Evolutionary conservation across 164 flowering plant genomes (phyloP), one percentile per base, ranked within the genome.

Genomic region (Umbellularia californica): DNA sequence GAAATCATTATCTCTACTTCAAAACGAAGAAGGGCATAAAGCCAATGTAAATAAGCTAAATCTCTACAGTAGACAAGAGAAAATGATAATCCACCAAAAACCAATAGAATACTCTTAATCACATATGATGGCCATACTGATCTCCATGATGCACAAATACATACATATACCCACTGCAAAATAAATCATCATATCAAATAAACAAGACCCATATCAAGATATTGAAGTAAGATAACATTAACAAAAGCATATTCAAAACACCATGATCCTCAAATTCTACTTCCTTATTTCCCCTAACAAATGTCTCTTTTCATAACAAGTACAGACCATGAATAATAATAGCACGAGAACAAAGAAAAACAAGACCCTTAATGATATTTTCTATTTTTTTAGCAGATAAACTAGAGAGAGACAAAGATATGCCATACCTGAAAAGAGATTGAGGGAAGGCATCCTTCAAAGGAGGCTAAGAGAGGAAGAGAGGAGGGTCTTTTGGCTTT

Each of bases 401-500:
- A 62, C 74, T 67, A 74, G 72, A 79, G 72, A 60, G 72, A 30
- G 22, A 50, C 33, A 30, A 30, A n/a, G 27, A 25, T 12, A 25
- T 51, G 17, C 35, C 47, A 50, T 33, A 68, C 70, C 50, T 68
- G 70, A 68, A 67, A 74, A 77, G 82, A 83, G 58, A 73, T 60
- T 68, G 71, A 77, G 75, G 64, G 75, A 58, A 12, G 17, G 58
- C 58, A 52, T 17, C 13, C 58, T 17, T 52, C 2, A 17, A 0
- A 0, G 24, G 47, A 50, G 60, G 5, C 20, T 9, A 25, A 2
- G 33, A 70, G 60, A 70, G 60, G 14, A 47, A 17, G 52, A 69
- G 23, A 30, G 41, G 47, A 63, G 70, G 55, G 58, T 11, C 51
- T 19, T 70, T 75, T 71, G 64, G 0, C 58, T 52, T 52, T 52